phyloP scores from a whole-genome alignment of 805 yeast species.

The Metschnikowia similis region DNA sequence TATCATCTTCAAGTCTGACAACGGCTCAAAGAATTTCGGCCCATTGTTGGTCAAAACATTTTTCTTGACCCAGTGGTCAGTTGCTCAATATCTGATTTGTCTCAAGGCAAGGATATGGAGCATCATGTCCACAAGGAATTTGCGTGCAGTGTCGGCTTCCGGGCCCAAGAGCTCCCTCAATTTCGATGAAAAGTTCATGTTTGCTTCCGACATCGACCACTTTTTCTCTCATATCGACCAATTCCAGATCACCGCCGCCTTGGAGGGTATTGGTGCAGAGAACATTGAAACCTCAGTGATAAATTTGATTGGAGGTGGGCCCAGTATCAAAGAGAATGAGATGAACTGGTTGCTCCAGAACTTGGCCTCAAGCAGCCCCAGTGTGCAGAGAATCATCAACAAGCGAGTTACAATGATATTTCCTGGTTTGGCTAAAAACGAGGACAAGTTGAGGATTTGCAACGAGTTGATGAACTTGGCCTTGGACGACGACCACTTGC shows the following conservation, averaged over 20 bases:
- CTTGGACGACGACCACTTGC: constrained; percentile 36
- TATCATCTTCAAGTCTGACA: constrained; percentile 38
- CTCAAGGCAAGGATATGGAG: constrained; percentile 48
- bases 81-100: constrained; percentile 29
- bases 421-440: constrained; percentile 46
- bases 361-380: constrained; percentile 27
- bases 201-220: constrained; percentile 27
- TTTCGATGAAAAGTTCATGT: constrained; percentile 29
- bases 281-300: constrained; percentile 56
- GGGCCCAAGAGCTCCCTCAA: constrained; percentile 14
- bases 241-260: constrained; percentile 38
- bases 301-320: constrained; percentile 47
- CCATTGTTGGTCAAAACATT: constrained; percentile 54
- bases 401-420: constrained; percentile 54
- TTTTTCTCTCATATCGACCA: constrained; percentile 37
- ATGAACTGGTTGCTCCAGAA: constrained; percentile 57
- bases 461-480: constrained; percentile 48
- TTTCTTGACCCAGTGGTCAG: constrained; percentile 63
- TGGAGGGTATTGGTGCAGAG: constrained; percentile 45
- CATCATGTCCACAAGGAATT: constrained; percentile 22
- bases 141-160: neutral
- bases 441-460: constrained; percentile 54
- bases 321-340: constrained; percentile 29
- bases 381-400: constrained; percentile 42
- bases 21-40: constrained; percentile 50